These are phyloP conservation scores for Simplicillium aogashimaense DNA, from an alignment of 2,329 filamentous ascomycete genomes.

Conservation along the genomic window DNA sequence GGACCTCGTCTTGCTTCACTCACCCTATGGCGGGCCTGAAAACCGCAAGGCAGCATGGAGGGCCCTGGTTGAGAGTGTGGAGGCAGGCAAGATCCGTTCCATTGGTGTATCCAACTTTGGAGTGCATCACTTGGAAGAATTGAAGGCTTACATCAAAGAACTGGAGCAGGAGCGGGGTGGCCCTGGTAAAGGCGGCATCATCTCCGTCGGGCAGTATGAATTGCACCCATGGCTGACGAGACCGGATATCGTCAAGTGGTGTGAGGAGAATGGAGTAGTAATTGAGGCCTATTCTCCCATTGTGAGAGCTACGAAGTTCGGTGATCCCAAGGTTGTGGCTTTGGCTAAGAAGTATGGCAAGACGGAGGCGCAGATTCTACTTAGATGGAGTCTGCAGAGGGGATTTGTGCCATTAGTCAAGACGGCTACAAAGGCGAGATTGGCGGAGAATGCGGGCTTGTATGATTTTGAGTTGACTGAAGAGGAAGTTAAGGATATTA, in stretches of 20 bases:
- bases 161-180: conserved; percentile 48
- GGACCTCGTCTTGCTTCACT: conserved; percentile 55
- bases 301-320: conserved; percentile 58
- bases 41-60: conserved; percentile 50
- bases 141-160: conserved; percentile 48
- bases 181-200: conserved; percentile 57
- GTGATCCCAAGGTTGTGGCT: conserved; percentile 53
- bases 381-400: conserved; percentile 78
- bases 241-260: conserved; percentile 74
- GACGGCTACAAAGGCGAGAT: conserved; percentile 58
- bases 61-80: conserved; percentile 53
- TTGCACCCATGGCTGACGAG: conserved; percentile 81
- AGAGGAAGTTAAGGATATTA: conserved; percentile 40
- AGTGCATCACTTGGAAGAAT: conserved; percentile 50
- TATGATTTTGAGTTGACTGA: conserved; percentile 45
- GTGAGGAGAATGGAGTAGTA: conserved; percentile 49
- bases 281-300: conserved; percentile 56
- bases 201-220: conserved; percentile 83
- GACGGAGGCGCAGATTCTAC: conserved; percentile 64
- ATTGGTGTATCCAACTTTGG: conserved; percentile 59
- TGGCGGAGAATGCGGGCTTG: conserved; percentile 50
- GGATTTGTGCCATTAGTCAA: conserved; percentile 65
- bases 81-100: conserved; percentile 50
- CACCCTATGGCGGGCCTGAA: conserved; percentile 46
- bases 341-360: conserved; percentile 65